Base-by-base conservation (phyloP, 345 rosid genomes). In the Odontarrhena argentea region DNA sequence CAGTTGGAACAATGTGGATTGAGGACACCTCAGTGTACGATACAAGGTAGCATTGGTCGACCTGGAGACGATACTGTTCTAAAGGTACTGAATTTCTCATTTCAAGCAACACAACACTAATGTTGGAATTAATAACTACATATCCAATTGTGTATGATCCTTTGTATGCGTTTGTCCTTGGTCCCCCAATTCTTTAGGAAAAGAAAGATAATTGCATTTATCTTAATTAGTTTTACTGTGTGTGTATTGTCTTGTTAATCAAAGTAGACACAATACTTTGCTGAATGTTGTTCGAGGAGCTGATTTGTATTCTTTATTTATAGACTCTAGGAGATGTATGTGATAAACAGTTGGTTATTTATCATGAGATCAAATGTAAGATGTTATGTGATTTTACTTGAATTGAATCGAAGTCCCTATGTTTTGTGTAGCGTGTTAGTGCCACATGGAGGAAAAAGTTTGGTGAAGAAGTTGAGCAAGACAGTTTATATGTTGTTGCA, bases 11-110 rank as follows among this genome's bases (percentile, higher is more conserved):
- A 89, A 65, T 78, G 85, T 80, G 94, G 98, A 55, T 69, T 81
- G 80, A 76, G 97, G 79, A 93, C 93, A 58, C 88, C 86, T 35
- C 98, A 89, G 76, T 87, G 96, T 73, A 92, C 98, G 2, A 82
- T 92, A 54, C 98, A 81, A 70, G 98, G 98, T 37, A 74, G 76
- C 66, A 81, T 93, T 60, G 78, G 61, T 54, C 89, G 84, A 57
- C 92, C 92, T 0, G 79, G 75, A 51, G 97, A 86, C 60, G 71
- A 42, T 42, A 41, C 54, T 56, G 37, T 55, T 73, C 77, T 77
- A 14, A 83, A 83, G 86, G 97, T 92, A 71, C 11, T 51, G 6
- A 7, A n/a, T 54, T 30, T 63, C 34, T 60, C 37, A 54, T 22
- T 59, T 26, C 14, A 36, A 44, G 15, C 1, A 56, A 35, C 55